phyloP scores from a whole-genome alignment of 2,329 filamentous ascomycete species.

The Paraconiothyrium brasiliense region DNA sequence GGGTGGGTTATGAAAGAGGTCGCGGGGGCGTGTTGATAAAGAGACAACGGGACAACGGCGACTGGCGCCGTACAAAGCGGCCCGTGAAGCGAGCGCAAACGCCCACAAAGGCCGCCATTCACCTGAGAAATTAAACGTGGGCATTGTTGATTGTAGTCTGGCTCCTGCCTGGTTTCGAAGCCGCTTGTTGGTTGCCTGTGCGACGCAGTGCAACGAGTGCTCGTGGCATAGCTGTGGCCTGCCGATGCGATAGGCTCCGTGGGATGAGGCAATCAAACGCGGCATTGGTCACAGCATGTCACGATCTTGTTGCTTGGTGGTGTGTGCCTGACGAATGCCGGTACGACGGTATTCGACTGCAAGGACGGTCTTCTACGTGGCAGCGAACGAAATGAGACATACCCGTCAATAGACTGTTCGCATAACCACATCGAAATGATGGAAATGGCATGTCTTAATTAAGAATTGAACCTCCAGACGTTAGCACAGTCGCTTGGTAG shows the following conservation, averaged over 20 bases:
- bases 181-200: constrained; percentile 4
- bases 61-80: background rate
- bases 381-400: background rate
- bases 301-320: constrained; percentile 8
- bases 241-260: constrained; percentile 2
- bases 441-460: background rate
- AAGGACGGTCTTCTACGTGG: background rate
- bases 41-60: background rate
- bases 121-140: background rate
- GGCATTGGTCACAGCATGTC: constrained; percentile 5
- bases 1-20: background rate
- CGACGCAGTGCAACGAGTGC: constrained; percentile 1
- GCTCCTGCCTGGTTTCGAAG: background rate
- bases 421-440: background rate
- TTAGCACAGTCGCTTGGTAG: background rate
- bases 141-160: constrained; percentile 3
- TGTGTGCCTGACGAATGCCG: background rate
- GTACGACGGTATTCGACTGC: constrained; percentile 6
- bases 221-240: background rate
- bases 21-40: constrained; percentile 1
- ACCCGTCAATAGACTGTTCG: background rate
- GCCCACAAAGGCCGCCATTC: constrained; percentile 4
- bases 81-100: constrained; percentile 5
- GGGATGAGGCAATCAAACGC: constrained; percentile 6
- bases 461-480: background rate